A percentile compares a stretch with the other conserved stretches of the same genome.
phyloP scores from a whole-genome alignment of 2,329 filamentous ascomycete species.

The Diplodia seriata region DNA sequence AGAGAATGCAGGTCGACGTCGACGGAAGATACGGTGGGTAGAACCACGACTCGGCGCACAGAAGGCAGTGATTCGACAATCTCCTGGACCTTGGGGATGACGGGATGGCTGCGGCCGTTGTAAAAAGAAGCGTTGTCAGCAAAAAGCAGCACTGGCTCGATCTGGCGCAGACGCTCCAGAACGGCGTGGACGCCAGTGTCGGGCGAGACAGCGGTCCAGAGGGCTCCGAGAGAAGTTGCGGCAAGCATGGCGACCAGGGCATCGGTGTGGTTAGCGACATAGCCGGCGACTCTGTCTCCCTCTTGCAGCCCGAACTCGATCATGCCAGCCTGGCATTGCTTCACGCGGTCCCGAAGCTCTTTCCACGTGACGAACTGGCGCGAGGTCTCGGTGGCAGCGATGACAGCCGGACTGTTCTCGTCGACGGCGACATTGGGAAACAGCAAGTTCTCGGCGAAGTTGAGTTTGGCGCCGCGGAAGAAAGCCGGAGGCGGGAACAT shows the following conservation, averaged over 20 bases:
- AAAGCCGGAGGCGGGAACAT: slow-evolving; percentile 91
- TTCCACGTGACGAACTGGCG: slow-evolving; percentile 76
- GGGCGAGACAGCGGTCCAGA: slow-evolving; percentile 93
- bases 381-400: slow-evolving; percentile 78
- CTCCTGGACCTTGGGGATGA: slow-evolving; percentile 77
- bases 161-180: slow-evolving; percentile 84
- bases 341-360: slow-evolving; percentile 78
- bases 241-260: slow-evolving; percentile 88
- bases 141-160: slow-evolving; percentile 81
- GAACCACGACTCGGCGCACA: slow-evolving; percentile 74
- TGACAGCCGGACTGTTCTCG: slow-evolving; percentile 71
- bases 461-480: slow-evolving; percentile 79
- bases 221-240: slow-evolving; percentile 78
- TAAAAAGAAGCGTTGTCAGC: slow-evolving; percentile 88
- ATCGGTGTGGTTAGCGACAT: slow-evolving; percentile 88
- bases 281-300: slow-evolving; percentile 71
- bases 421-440: slow-evolving; percentile 68
- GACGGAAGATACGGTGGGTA: slow-evolving; percentile 66
- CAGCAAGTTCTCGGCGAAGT: slow-evolving; percentile 94
- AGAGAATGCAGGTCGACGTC: slow-evolving; percentile 51
- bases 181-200: slow-evolving; percentile 93
- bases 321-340: slow-evolving; percentile 74
- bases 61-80: slow-evolving; percentile 72
- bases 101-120: slow-evolving; percentile 88
- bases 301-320: slow-evolving; percentile 67